Base-by-base conservation (phyloP, 2,329 filamentous ascomycete genomes). In the Dothideomycetes sp. region DNA sequence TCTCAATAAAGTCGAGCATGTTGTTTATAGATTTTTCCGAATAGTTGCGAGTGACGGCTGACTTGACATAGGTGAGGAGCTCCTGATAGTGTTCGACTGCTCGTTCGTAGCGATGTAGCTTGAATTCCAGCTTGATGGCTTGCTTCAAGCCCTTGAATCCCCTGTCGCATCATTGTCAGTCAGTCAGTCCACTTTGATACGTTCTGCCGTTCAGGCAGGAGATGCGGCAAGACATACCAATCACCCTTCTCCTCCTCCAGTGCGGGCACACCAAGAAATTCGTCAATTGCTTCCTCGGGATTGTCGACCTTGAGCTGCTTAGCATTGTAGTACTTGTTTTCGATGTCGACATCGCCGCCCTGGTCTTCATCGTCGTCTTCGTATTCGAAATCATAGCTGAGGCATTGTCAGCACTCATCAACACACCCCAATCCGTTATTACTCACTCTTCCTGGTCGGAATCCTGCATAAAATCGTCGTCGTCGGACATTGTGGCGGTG, bases 291-390 rank as follows among this genome's bases (percentile, higher is more conserved):
- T 52, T 86, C 86, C 55, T 91, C 78, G 1, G 89, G 87, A 44
- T 88, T 86, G 47, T 81, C 80, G 30, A 72, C 71, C 69, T 96
- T 98, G 59, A 94, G 80, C 67, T 96, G 89, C 66, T 98, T 98
- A 30, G 91, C 91, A 64, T 95, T 96, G 73, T 96, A 98, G 70
- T 98, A 98, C 67, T 94, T 95, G 70, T 98, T 98, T 62, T 98
- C 91, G 60, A 96, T 93, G 51, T 89, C 87, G 53, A 95, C 84
- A 60, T 95, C 86, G 44, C 81, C 87, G 22, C 76, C 78, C 44
- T 94, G 82, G 30, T 93, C 84, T 34, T 91, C 87, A 43, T 94
- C 86, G 50, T 87, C 86, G 53, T 87, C 91, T 60, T 95, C 89
- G 64, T 95, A 96, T 58, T 96, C 89, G 61, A 96, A 96, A 65